Evolutionary conservation across 305 asterid species (phyloP).

Genomic region (Solanum chacoense): DNA sequence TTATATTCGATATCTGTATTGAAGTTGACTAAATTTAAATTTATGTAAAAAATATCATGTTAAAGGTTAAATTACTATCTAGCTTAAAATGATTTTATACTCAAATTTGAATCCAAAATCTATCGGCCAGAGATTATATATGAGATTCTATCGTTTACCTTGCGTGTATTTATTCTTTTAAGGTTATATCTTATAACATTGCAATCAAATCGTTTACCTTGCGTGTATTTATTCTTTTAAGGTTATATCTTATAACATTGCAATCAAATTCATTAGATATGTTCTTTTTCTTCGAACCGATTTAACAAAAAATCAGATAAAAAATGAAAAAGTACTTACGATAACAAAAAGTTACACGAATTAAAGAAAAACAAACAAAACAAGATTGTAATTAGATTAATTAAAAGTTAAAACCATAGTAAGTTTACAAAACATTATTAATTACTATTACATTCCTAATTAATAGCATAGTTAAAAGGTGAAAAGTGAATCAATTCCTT

Average conservation of each 20-base stretch:
- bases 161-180: no score
- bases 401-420: neutral
- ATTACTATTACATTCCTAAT: neutral
- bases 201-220: no score
- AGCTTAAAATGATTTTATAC: neutral
- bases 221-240: no score
- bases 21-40: neutral
- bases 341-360: no score
- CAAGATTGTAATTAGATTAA: neutral
- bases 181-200: no score
- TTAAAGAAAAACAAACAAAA: neutral
- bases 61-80: no score
- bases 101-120: neutral
- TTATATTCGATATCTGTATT: no score
- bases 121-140: accelerated
- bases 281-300: no score
- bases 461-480: conserved; percentile 17
- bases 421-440: neutral
- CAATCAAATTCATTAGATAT: no score
- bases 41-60: neutral
- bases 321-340: no score
- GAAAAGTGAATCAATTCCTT: conserved; percentile 32
- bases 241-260: no score
- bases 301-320: accelerated
- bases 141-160: no score